Evolutionary conservation across 768 basidiomycete genomes (phyloP).

Genomic region (Boletus rubescentipes): DNA sequence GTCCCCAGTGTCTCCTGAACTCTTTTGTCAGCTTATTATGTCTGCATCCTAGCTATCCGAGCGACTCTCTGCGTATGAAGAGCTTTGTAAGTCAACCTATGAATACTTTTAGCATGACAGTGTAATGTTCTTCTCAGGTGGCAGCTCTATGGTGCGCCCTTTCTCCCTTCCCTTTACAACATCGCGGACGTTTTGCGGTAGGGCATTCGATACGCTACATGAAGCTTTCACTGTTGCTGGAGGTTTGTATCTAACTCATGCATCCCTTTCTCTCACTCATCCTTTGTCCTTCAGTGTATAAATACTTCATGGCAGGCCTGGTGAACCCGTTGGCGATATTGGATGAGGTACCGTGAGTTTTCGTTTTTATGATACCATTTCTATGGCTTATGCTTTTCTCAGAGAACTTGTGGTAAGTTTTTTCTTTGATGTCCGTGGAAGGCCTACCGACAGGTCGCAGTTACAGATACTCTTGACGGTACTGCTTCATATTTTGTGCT

Average conservation of each 20-base stretch:
- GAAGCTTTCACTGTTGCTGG: constrained; percentile 4
- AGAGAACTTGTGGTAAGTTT: constrained; percentile 14
- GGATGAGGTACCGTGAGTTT: neutral
- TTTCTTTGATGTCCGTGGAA: neutral
- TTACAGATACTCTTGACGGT: constrained; percentile 4
- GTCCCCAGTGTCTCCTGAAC: accelerated
- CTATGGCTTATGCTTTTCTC: neutral
- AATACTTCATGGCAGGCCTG: neutral
- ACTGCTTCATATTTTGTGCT: neutral
- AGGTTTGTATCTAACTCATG: neutral
- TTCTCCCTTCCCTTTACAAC: too few relatives aligned
- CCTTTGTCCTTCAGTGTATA: neutral
- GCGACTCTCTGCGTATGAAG: constrained; percentile 4
- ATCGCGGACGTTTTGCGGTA: neutral
- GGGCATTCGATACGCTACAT: constrained; percentile 12
- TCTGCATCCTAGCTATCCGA: neutral
- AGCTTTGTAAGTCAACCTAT: neutral
- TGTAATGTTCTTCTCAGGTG: neutral
- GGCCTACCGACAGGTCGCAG: neutral
- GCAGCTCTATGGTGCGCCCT: constrained; percentile 4
- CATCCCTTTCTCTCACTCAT: neutral
- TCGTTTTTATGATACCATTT: neutral
- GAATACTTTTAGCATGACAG: neutral
- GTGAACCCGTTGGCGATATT: neutral
- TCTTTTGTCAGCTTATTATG: neutral